phyloP scores from a whole-genome alignment of 2,329 filamentous ascomycete genomes.

The Beauveria varroae region DNA sequence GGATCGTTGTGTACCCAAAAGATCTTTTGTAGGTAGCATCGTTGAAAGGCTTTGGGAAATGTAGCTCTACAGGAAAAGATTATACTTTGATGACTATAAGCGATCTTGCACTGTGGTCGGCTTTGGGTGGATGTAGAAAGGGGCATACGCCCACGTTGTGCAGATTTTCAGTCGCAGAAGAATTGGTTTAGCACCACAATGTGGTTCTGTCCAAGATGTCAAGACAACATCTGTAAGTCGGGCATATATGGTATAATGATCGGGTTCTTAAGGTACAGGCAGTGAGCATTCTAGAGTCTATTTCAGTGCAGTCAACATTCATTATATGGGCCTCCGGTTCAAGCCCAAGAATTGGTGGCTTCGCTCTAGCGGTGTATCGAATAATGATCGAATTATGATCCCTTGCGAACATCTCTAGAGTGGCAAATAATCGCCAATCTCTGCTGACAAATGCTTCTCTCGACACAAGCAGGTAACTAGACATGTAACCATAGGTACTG shows the following conservation, averaged over 20 bases:
- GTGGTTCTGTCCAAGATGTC: background rate
- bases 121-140: no score
- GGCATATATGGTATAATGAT: background rate
- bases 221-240: background rate
- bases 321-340: background rate
- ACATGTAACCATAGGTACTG: no score
- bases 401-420: background rate
- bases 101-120: background rate
- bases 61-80: background rate
- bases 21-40: background rate
- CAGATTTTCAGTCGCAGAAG: background rate
- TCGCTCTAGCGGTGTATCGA: background rate
- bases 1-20: background rate
- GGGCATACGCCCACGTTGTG: no score
- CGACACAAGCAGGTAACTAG: no score
- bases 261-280: background rate
- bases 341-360: background rate
- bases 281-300: background rate
- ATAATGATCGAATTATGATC: background rate
- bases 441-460: background rate
- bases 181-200: background rate
- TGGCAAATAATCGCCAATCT: background rate
- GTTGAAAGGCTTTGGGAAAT: background rate
- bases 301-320: background rate
- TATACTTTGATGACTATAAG: background rate